Conservation (phyloP, 768 basidiomycete species). For the Leccinellum luteum region DNA sequence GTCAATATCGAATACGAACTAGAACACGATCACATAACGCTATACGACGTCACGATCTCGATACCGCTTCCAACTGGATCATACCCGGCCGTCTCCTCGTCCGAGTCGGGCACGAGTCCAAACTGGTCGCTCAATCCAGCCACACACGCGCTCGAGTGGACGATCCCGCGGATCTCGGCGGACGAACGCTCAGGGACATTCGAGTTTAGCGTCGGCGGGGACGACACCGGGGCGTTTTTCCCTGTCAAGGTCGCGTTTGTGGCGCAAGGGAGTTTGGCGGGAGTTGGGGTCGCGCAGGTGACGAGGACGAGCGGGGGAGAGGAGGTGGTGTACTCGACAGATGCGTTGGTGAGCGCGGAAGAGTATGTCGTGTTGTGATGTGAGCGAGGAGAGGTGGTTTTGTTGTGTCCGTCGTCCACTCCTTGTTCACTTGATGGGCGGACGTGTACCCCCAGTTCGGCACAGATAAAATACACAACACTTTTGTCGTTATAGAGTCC, state of each 20-base stretch:
- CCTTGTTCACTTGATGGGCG: too few relatives aligned
- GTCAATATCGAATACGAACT: slow-evolving; percentile 98
- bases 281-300: slow-evolving; percentile 63
- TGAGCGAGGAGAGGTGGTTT: neutral
- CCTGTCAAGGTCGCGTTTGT: slow-evolving; percentile 84
- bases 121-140: slow-evolving; percentile 82
- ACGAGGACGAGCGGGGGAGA: slow-evolving; percentile 50
- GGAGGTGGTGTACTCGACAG: slow-evolving; percentile 54
- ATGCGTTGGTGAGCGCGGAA: slow-evolving; percentile 51
- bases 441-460: too few relatives aligned
- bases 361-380: slow-evolving; percentile 53
- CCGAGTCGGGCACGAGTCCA: slow-evolving; percentile 47
- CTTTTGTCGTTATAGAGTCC: too few relatives aligned
- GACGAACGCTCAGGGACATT: slow-evolving; percentile 76
- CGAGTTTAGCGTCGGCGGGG: slow-evolving; percentile 85
- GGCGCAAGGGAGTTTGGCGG: slow-evolving; percentile 76
- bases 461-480: too few relatives aligned
- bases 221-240: slow-evolving; percentile 86
- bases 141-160: slow-evolving; percentile 84
- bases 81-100: slow-evolving; percentile 67
- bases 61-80: slow-evolving; percentile 90
- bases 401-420: too few relatives aligned
- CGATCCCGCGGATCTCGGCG: slow-evolving; percentile 62
- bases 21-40: slow-evolving; percentile 74
- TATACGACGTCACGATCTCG: slow-evolving; percentile 84